Evolutionary conservation across 192 early-diverging fungal species (phyloP).

Genomic region (Dispira simplex): DNA sequence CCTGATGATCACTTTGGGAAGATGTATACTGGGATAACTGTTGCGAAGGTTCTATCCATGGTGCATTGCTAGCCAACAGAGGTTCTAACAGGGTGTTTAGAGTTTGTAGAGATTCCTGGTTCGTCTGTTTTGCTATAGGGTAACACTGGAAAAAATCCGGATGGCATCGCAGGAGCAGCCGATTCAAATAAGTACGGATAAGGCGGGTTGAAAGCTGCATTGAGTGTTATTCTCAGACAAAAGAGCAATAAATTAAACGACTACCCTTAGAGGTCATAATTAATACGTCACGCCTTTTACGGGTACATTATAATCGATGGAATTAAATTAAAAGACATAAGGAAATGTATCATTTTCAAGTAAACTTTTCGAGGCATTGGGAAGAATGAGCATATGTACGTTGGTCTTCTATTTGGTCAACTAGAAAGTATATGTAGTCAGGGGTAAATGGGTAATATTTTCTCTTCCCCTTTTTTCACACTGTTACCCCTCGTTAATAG

Average conservation of each 20-base stretch:
- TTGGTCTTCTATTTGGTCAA: background rate
- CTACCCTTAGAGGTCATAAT: no score
- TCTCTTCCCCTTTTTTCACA: no score
- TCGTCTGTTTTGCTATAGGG: background rate
- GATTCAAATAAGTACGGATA: background rate
- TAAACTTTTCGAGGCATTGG: background rate
- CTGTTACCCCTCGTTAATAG: no score
- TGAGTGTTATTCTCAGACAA: no score
- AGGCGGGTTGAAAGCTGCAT: background rate
- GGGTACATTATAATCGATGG: no score
- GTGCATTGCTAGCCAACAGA: background rate
- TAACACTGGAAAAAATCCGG: slow-evolving; percentile 4
- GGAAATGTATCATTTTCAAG: no score
- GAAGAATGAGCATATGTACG: no score
- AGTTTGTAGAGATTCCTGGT: slow-evolving; percentile 2
- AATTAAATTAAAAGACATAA: no score
- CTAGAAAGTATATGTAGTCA: no score
- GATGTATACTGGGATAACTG: background rate
- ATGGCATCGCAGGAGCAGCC: background rate
- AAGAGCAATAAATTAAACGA: background rate
- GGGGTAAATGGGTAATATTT: no score
- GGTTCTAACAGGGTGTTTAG: background rate
- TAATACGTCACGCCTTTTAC: no score
- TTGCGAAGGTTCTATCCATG: background rate
- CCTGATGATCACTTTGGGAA: background rate